Evolutionary conservation across 306 rosid genomes (phyloP).

Genomic region (Acacia acuminata): DNA sequence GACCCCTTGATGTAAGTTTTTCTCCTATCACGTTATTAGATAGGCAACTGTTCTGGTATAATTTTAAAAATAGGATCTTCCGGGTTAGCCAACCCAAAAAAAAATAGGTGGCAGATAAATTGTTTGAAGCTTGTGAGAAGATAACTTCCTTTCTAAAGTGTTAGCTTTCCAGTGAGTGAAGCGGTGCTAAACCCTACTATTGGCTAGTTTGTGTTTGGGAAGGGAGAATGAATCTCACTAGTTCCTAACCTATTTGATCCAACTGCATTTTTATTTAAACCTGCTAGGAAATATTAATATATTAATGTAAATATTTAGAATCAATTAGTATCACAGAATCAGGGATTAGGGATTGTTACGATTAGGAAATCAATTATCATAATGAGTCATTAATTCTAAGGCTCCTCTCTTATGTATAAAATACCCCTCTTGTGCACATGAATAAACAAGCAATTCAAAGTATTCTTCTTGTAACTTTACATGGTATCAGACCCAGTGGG

Average conservation of each 20-base stretch:
- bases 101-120: neutral
- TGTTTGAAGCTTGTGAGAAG: neutral
- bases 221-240: neutral
- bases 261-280: neutral
- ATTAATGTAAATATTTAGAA: too few species aligned
- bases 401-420: too few species aligned
- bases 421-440: too few species aligned
- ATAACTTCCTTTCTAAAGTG: neutral
- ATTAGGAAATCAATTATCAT: too few species aligned
- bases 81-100: neutral
- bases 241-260: neutral
- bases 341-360: too few species aligned
- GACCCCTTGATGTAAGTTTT: slow-evolving; percentile 6
- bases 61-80: neutral
- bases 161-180: neutral
- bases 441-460: too few species aligned
- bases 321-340: too few species aligned
- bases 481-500: too few species aligned
- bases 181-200: neutral
- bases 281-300: too few species aligned
- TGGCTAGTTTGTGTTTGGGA: neutral
- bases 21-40: neutral
- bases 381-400: too few species aligned
- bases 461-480: too few species aligned
- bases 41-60: neutral